phyloP scores from a whole-genome alignment of 176 grass and related monocot genomes.

The Lolium rigidum region DNA sequence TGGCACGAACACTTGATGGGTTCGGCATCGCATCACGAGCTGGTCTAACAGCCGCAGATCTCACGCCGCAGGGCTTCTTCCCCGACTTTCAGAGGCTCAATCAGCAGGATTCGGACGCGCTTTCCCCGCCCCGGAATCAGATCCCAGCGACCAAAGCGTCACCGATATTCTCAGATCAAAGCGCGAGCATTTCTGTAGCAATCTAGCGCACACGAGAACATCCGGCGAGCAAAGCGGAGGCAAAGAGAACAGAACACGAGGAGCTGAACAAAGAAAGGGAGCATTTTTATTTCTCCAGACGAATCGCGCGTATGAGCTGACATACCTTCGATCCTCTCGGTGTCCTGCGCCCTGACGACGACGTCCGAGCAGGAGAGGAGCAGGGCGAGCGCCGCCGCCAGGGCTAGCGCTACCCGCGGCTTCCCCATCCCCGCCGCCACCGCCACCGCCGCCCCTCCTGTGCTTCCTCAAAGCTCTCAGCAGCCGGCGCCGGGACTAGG shows the following conservation, averaged over 20 bases:
- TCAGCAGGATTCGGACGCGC: neutral
- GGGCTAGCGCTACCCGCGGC: conserved; percentile 19
- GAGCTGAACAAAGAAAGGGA: neutral
- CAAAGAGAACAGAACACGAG: neutral
- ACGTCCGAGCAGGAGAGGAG: conserved; percentile 25
- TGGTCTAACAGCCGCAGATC: neutral
- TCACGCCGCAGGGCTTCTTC: neutral
- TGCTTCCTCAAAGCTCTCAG: neutral
- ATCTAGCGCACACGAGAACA: neutral
- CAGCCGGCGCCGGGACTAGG: neutral
- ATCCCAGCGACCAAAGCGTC: neutral
- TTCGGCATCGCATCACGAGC: neutral
- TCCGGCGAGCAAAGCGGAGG: neutral
- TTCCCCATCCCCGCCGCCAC: conserved; percentile 28
- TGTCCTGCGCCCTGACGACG: conserved; percentile 44
- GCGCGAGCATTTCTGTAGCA: neutral
- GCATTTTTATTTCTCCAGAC: neutral
- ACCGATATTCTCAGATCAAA: neutral
- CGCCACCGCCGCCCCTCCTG: neutral
- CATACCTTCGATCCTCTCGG: conserved; percentile 68
- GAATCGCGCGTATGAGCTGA: neutral
- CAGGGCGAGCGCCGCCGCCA: conserved; percentile 39
- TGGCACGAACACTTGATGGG: neutral
- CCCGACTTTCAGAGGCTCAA: neutral
- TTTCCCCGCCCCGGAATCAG: neutral